Evolutionary conservation across 169 alveolate species (phyloP), one percentile per base, ranked within the genome.

Genomic region (Hammondia hammondi): DNA sequence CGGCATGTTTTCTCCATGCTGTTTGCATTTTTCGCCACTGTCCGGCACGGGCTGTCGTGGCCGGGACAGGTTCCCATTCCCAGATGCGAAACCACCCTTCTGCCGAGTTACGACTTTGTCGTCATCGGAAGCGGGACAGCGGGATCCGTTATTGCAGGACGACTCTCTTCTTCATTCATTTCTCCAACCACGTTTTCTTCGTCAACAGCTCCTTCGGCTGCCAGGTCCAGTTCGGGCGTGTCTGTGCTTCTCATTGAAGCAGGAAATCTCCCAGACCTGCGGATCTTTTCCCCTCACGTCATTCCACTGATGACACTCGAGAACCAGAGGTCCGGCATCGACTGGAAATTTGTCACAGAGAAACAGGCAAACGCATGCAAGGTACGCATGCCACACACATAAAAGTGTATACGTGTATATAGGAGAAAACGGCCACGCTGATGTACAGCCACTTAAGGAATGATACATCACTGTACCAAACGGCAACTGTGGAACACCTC

Each of bases 71-170:
- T 35, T 27, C 71, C 70, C 10, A 12, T 82, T 48, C 90, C 90
- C 0, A 27, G 6, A 19, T 82, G 90, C 39, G 90, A 82, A 43
- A 43, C 90, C 21, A n/a, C 57, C 19, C 70, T 82, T 10, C 90
- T 35, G 9, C 90, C 57, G 2, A 45, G 70, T 19, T 82, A 82
- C 89, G 96, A 94, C n/a, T 94, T 94, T 73, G 82, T 94, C 21
- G 85, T 94, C 6, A 88, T 94, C 24, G 96, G 96, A 14, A 77
- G 94, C 17, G 96, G 96, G 29, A 37, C 92, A 12, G 96, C 92
- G 2, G 96, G 96, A 19, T 17, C 96, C 9, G 94, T 91, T n/a
- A 35, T 90, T 27, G 96, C 96, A 10, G 93, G 91, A 35, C 81
- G 94, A 35, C 91, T 94, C 43, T 10, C 85, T 56, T 39, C 88